Evolutionary conservation across 2,329 filamentous ascomycete genomes (phyloP).

Genomic region (Gliomastix tumulicola): DNA sequence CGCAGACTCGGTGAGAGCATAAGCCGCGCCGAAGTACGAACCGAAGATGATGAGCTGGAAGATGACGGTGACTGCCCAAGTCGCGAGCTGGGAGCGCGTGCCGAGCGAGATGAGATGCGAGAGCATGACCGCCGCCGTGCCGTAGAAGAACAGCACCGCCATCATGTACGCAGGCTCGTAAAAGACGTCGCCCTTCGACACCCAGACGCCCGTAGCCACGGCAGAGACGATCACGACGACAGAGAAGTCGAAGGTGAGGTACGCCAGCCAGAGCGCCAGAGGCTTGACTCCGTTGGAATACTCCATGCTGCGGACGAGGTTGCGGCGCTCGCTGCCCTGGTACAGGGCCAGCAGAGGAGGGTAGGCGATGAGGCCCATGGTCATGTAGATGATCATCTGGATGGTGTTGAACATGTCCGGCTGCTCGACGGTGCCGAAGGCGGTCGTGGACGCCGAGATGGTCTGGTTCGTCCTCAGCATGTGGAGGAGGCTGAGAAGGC

Average conservation of each 20-base stretch:
- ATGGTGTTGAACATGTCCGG: slow-evolving; percentile 41
- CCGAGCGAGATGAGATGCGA: slow-evolving; percentile 27
- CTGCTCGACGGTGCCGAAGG: neutral
- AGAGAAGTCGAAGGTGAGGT: slow-evolving; percentile 66
- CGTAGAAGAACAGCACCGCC: slow-evolving; percentile 68
- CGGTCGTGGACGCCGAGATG: neutral
- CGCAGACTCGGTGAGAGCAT: too few relatives aligned
- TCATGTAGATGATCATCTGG: slow-evolving; percentile 69
- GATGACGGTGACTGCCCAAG: slow-evolving; percentile 70
- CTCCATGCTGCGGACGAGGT: slow-evolving; percentile 66
- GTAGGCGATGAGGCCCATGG: slow-evolving; percentile 63
- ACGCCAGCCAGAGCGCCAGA: slow-evolving; percentile 72
- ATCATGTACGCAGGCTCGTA: slow-evolving; percentile 57
- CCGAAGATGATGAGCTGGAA: slow-evolving; percentile 61
- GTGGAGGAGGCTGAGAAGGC: neutral
- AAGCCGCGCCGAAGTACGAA: neutral
- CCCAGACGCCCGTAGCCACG: slow-evolving; percentile 30
- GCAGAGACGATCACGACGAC: slow-evolving; percentile 57
- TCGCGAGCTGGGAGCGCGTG: slow-evolving; percentile 64
- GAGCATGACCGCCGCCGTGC: slow-evolving; percentile 66
- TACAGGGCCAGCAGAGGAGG: slow-evolving; percentile 58
- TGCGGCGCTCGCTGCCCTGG: slow-evolving; percentile 68
- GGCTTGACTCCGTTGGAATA: slow-evolving; percentile 82
- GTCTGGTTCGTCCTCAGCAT: neutral
- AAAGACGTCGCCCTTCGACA: too few relatives aligned